These are phyloP conservation scores for Maudiozyma turicensis DNA, from an alignment of 805 yeast genomes.

Conservation along the genomic window DNA sequence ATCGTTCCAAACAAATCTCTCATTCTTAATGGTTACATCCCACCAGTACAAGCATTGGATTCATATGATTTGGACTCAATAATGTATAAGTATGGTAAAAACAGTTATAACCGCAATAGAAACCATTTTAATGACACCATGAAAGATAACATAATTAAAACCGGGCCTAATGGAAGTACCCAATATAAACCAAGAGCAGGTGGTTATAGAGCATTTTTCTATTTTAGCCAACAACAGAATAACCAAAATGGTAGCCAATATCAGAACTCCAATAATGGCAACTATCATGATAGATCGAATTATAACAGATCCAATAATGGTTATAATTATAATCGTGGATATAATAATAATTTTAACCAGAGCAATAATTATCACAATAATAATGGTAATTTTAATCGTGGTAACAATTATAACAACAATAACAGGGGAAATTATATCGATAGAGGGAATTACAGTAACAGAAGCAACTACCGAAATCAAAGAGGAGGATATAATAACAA, in stretches of 20 bases:
- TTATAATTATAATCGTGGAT: constrained; percentile 8
- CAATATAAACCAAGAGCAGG: constrained; percentile 41
- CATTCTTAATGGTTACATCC: constrained; percentile 68
- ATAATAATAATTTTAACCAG: background rate
- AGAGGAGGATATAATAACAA: constrained; percentile 2
- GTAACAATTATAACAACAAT: constrained; percentile 7
- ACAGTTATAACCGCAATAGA: constrained; percentile 23
- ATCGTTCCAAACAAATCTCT: constrained; percentile 57
- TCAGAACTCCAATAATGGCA: constrained; percentile 3
- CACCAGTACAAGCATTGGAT: constrained; percentile 51
- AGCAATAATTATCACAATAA: constrained; percentile 5
- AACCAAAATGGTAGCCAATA: background rate
- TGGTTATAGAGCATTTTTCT: constrained; percentile 39
- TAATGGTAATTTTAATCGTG: constrained; percentile 6
- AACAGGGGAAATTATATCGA: background rate
- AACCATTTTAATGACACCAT: constrained; percentile 29
- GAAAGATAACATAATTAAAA: constrained; percentile 32
- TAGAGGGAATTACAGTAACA: constrained; percentile 6
- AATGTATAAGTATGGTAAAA: constrained; percentile 34
- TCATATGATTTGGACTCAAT: constrained; percentile 61
- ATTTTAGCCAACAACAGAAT: constrained; percentile 25
- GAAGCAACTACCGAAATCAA: constrained; percentile 5
- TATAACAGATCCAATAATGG: constrained; percentile 3
- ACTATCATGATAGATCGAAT: constrained; percentile 2
- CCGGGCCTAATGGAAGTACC: constrained; percentile 41